Conservation (phyloP, 371 early-diverging fungal genomes). For the Catenaria anguillulae region DNA sequence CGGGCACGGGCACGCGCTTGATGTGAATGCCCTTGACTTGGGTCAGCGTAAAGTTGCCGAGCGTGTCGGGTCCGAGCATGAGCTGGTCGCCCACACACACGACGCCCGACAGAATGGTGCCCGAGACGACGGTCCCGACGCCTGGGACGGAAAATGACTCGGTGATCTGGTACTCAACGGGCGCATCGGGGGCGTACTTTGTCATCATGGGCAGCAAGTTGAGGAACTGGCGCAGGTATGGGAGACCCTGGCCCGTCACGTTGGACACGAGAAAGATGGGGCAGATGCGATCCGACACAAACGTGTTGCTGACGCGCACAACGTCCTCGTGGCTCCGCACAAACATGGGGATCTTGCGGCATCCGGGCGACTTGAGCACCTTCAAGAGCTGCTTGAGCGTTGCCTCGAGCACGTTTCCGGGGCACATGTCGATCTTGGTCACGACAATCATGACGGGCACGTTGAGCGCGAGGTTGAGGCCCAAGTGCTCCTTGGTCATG, state of each 20-base stretch:
- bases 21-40: conserved; percentile 75
- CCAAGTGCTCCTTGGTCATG: conserved; percentile 90
- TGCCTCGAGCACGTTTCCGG: conserved; percentile 59
- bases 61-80: conserved; percentile 70
- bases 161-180: conserved; percentile 65
- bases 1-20: conserved; percentile 62
- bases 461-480: conserved; percentile 62
- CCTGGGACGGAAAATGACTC: conserved; percentile 80
- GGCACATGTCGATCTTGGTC: conserved; percentile 85
- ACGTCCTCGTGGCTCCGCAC: conserved; percentile 61
- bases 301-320: conserved; percentile 43
- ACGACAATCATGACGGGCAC: conserved; percentile 81
- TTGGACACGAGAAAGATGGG: conserved; percentile 88
- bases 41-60: conserved; percentile 58
- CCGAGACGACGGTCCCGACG: conserved; percentile 74
- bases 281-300: conserved; percentile 33
- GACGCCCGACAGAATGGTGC: conserved; percentile 43
- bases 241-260: conserved; percentile 76
- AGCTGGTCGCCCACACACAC: conserved; percentile 67
- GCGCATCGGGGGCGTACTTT: conserved; percentile 43
- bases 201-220: conserved; percentile 58
- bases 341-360: conserved; percentile 81
- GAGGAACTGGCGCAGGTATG: conserved; percentile 61
- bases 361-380: conserved; percentile 71
- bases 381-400: conserved; percentile 68